Conservation (phyloP, 2,329 filamentous ascomycete genomes). For the Paecilomyces variotii region DNA sequence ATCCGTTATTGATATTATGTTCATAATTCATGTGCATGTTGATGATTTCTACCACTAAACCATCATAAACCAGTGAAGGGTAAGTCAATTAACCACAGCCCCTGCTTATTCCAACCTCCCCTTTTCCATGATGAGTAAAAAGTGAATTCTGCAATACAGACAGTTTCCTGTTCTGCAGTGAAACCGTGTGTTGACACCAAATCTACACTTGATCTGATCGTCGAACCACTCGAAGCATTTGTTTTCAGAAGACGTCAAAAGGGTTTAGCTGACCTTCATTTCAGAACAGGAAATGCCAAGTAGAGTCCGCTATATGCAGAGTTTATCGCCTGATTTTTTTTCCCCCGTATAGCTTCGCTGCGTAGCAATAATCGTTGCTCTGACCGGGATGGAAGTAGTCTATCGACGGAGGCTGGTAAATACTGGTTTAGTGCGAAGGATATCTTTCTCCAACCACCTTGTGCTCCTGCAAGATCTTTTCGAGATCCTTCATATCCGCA, state of each 20-base stretch:
- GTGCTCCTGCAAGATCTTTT: conserved; percentile 42
- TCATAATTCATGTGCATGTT: neutral
- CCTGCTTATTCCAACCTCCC: neutral
- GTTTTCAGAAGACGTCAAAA: neutral
- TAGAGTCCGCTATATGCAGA: neutral
- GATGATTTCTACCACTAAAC: neutral
- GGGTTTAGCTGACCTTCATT: neutral
- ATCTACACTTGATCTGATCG: conserved; percentile 41
- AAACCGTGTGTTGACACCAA: conserved; percentile 36
- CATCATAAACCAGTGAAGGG: neutral
- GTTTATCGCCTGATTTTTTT: neutral
- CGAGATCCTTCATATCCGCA: conserved; percentile 42
- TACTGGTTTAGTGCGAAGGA: conserved; percentile 1
- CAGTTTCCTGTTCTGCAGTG: conserved; percentile 30
- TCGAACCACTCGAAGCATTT: conserved; percentile 2
- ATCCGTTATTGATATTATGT: neutral
- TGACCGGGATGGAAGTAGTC: neutral
- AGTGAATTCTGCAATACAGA: conserved; percentile 42
- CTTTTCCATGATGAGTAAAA: conserved; percentile 28
- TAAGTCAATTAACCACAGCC: conserved; percentile 2
- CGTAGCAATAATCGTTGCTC: neutral
- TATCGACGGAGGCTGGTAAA: neutral
- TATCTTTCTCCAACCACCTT: conserved; percentile 27
- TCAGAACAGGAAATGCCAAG: neutral
- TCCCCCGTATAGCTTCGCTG: neutral